These are phyloP conservation scores for Penicillium coffeae DNA, from an alignment of 495 filamentous ascomycete species.

Conservation along the genomic window DNA sequence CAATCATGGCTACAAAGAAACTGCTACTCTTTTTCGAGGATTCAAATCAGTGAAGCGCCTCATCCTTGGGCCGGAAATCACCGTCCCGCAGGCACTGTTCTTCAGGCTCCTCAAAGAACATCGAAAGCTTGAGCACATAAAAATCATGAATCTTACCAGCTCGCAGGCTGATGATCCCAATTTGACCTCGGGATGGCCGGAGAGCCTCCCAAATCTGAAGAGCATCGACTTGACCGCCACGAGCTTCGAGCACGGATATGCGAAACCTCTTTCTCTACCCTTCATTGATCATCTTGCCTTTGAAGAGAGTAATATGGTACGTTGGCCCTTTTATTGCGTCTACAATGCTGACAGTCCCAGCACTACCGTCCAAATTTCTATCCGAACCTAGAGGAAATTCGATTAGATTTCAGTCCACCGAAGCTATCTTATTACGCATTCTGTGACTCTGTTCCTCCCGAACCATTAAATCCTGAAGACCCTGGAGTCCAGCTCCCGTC, in stretches of 20 bases:
- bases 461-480: neutral
- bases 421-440: slow-evolving; percentile 13
- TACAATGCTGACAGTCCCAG: slow-evolving; percentile 1
- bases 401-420: slow-evolving; percentile 27
- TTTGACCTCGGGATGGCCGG: slow-evolving; percentile 19
- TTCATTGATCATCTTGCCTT: neutral
- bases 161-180: slow-evolving; percentile 4
- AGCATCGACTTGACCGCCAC: slow-evolving; percentile 22
- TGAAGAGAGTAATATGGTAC: neutral
- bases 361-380: slow-evolving; percentile 15
- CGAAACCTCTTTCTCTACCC: neutral
- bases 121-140: too few relatives aligned
- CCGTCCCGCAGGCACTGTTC: slow-evolving; percentile 28
- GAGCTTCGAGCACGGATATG: neutral
- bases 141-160: slow-evolving; percentile 27
- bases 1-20: slow-evolving; percentile 14
- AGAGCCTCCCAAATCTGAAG: slow-evolving; percentile 32
- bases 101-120: slow-evolving; percentile 32
- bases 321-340: neutral
- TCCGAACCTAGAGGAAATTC: slow-evolving; percentile 37
- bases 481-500: neutral
- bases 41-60: slow-evolving; percentile 39
- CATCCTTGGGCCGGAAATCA: slow-evolving; percentile 33
- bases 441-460: slow-evolving; percentile 10
- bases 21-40: slow-evolving; percentile 31